Base-by-base conservation (phyloP, 164 flowering plant species). In the Chimonanthus salicifolius region DNA sequence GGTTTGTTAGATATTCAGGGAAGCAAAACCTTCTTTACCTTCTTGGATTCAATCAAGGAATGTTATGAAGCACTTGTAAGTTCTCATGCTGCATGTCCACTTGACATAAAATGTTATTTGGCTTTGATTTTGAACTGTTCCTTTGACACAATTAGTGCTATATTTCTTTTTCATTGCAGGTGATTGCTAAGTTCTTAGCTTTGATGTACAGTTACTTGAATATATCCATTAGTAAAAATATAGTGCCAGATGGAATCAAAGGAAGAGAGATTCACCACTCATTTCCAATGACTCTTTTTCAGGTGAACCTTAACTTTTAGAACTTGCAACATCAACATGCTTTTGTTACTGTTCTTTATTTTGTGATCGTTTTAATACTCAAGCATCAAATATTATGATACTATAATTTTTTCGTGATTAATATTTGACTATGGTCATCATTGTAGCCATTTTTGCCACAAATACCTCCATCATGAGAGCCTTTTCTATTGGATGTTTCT, bases 21-120 rank as follows among this genome's bases (percentile, higher is more conserved):
- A 69, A 90, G 97, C 84, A 89, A 88, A 76, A 75, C 87, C n/a
- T 90, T 92, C 79, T 92, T 95, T 87, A 85, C 81, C 81, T 82
- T 93, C 77, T 81, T 93, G 86, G 97, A 93, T 21, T 85, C 95
- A 2, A 74, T 92, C 69, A 95, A 93, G 82, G 98, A 92, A 81
- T 93, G 98, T 74, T 95, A 93, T 67, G 99, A 93, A 80, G 98
- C 98, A 77, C 72, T 93, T 87, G 98, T 93, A 74, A 80, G 88
- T 77, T 15, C 62, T n/a, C 10, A 20, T 72, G 33, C 44, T 62
- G 10, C 21, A 4, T 10, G 60, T 54, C 49, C 43, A 11, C n/a
- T n/a, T 66, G 65, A 5, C 18, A 44, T 64, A 47, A 47, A 13
- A 65, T 51, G 50, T 50, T 8, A 68, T 58, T 54, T 68, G n/a